A percentile compares a stretch with the other conserved stretches of the same genome.
Evolutionary conservation across 108 stramenopile genomes (phyloP).

Genomic region (Fistulifera pelliculosa): DNA sequence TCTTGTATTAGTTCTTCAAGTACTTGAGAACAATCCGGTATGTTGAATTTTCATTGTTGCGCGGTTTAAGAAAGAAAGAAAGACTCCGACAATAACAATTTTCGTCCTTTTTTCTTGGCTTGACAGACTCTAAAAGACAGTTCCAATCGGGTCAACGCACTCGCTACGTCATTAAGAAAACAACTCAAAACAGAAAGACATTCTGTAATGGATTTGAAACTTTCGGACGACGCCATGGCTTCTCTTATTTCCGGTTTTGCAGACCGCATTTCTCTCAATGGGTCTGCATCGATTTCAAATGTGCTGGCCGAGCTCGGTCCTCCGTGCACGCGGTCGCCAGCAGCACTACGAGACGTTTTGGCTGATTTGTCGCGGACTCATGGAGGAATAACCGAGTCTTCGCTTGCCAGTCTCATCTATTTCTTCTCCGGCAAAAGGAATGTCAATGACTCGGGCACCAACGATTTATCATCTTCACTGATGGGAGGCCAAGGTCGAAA

Average conservation of each 20-base stretch:
- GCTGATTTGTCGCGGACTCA: slow-evolving; percentile 28
- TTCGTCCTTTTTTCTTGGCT: not conserved
- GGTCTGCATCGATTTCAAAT: slow-evolving; percentile 27
- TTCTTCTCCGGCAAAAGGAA: slow-evolving; percentile 64
- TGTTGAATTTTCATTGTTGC: not conserved
- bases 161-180: not conserved
- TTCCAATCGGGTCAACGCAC: not conserved
- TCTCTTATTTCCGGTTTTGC: slow-evolving; percentile 23
- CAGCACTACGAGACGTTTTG: slow-evolving; percentile 72
- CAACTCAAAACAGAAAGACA: not conserved
- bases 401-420: slow-evolving; percentile 70
- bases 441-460: slow-evolving; percentile 3
- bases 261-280: not conserved
- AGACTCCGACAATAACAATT: not conserved
- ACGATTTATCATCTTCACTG: slow-evolving; percentile 46
- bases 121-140: not conserved
- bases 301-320: slow-evolving; percentile 82
- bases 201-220: not conserved
- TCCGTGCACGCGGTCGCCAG: slow-evolving; percentile 56
- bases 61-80: not conserved
- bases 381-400: slow-evolving; percentile 52
- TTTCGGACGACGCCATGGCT: slow-evolving; percentile 14
- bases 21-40: slow-evolving; percentile 27
- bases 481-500: slow-evolving; percentile 38
- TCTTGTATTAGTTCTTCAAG: slow-evolving; percentile 14